These are phyloP conservation scores for Coniochaeta prunicola DNA, from an alignment of 2,329 filamentous ascomycete genomes.

Conservation along the genomic window DNA sequence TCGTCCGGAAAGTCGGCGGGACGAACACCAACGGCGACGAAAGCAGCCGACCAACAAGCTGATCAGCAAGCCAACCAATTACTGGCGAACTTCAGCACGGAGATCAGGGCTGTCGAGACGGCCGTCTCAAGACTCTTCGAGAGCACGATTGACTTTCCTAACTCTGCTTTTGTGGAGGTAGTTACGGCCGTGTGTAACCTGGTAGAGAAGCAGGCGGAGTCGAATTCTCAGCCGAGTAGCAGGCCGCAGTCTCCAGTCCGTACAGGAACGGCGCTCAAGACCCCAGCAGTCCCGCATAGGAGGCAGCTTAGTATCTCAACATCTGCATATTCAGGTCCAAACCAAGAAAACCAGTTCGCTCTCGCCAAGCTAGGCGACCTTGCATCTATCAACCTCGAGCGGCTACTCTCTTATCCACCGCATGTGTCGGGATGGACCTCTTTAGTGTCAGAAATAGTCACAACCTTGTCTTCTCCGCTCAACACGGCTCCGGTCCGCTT, in stretches of 20 bases:
- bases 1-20: slow-evolving; percentile 49
- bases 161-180: slow-evolving; percentile 71
- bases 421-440: slow-evolving; percentile 69
- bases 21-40: slow-evolving; percentile 39
- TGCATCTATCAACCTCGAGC: slow-evolving; percentile 65
- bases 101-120: slow-evolving; percentile 82
- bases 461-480: slow-evolving; percentile 37
- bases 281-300: slow-evolving; percentile 30
- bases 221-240: slow-evolving; percentile 20
- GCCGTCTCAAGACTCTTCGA: slow-evolving; percentile 83
- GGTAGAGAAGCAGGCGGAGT: slow-evolving; percentile 36
- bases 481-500: slow-evolving; percentile 46
- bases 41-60: slow-evolving; percentile 36
- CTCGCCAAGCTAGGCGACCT: slow-evolving; percentile 68
- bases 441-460: slow-evolving; percentile 49
- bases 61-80: slow-evolving; percentile 44
- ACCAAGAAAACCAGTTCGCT: slow-evolving; percentile 59
- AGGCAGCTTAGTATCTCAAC: slow-evolving; percentile 41
- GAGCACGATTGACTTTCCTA: slow-evolving; percentile 85
- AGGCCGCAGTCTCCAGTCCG: slow-evolving; percentile 29
- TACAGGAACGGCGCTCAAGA: slow-evolving; percentile 21
- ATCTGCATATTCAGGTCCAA: slow-evolving; percentile 34
- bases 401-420: slow-evolving; percentile 62
- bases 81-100: slow-evolving; percentile 64
- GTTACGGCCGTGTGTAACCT: slow-evolving; percentile 69